Percentiles rank a stretch among this genome's conserved stretches.
Conservation (phyloP, 129 eudicot species). For the Flaveria linearis region DNA sequence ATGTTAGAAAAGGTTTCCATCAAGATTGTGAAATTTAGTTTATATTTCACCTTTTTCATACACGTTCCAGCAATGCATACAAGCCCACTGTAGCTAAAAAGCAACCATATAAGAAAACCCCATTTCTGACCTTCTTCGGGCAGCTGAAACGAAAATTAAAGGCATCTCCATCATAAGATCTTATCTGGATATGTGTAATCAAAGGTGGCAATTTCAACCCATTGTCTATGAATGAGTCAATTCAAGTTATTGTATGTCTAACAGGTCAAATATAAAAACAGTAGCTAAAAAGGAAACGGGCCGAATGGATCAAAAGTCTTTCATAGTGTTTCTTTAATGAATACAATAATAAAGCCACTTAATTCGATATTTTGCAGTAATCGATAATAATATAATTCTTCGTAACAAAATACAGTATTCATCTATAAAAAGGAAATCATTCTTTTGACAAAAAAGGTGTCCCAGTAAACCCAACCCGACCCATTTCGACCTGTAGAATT, state of each 20-base stretch:
- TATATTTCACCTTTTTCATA: constrained; percentile 62
- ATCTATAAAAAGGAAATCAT: background rate
- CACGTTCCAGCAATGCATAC: constrained; percentile 70
- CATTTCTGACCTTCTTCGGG: constrained; percentile 99
- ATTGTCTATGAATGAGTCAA: background rate
- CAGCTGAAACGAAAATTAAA: constrained; percentile 53
- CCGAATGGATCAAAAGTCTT: background rate
- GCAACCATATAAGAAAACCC: constrained; percentile 98
- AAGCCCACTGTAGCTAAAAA: constrained; percentile 94
- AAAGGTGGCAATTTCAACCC: background rate
- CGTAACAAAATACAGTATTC: background rate
- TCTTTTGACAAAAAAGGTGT: background rate
- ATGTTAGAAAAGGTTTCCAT: background rate
- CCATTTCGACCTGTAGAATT: background rate
- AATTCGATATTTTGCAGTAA: background rate
- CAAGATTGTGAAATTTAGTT: background rate
- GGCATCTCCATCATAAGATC: constrained; percentile 13
- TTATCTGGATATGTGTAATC: background rate
- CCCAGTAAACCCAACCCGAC: background rate
- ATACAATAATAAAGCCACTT: background rate
- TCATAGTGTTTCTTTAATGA: background rate
- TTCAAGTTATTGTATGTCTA: background rate
- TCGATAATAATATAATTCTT: background rate
- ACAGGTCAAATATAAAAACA: background rate
- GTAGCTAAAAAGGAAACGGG: background rate